Base-by-base conservation (phyloP, 352 stramenopile genomes). In the Phytophthora pistaciae region DNA sequence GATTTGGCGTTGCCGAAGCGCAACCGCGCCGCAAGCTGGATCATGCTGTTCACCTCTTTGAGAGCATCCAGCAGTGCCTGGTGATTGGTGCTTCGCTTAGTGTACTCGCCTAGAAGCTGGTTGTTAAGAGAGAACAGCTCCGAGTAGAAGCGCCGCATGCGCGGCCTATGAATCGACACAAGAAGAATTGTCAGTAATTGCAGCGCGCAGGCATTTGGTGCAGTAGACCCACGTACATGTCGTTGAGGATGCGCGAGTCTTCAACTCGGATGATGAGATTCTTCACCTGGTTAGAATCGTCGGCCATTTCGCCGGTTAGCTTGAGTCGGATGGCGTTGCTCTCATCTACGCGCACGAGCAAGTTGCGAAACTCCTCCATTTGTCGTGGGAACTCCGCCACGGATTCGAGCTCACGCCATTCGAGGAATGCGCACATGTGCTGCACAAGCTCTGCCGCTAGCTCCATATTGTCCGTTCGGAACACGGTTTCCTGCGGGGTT, bases 41-140 rank as follows among this genome's bases (percentile, higher is more conserved):
- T 97, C 83, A 96, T 97, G 53, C 80, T 85, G 70, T 98, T 98
- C 11, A 98, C 91, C 21, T 98, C 87, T 58, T 98, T 98, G 3
- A 98, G 79, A 36, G 89, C 83, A 29, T 92, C 87, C n/a, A 98
- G 72, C 44, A 98, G 80, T 29, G 87, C 90, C 56, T 97, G 77
- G 63, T 98, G 93, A 67, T 98, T 98, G 5, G 88, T 97, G 54
- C 87, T 95, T 53, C 95, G 87, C 77, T 98, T 98, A 7, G 84
- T 95, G 79, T 98, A 97, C 78, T 98, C 94, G 27, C 90, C 91
- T 33, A 98, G 65, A 31, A 98, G 80, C 64, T 97, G 82, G 61
- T 94, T 93, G 81, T 98, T 98, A 25, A 98, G 78, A 23, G 82
- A 88, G 63, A 96, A 96, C 48, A 98, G 80, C 66, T 98, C 91